Conservation (phyloP, 148 eudicot genomes). For the Arctostaphylos glauca region DNA sequence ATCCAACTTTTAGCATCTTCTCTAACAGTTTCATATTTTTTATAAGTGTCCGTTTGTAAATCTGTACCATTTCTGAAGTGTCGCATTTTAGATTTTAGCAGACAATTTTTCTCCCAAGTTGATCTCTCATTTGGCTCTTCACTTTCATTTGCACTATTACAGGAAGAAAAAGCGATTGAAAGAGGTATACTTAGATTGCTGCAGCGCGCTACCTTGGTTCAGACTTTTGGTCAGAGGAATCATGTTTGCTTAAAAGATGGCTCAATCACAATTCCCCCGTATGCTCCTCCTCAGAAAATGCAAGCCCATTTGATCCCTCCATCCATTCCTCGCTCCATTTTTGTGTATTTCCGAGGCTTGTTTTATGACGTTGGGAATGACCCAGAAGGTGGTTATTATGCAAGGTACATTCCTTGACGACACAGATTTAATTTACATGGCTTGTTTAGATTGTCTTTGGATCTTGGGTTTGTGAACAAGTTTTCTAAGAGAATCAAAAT, state of each 20-base stretch:
- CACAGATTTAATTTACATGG: neutral
- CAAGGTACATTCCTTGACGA: conserved; percentile 54
- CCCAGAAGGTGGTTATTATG: conserved; percentile 99
- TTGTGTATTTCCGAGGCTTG: conserved; percentile 95
- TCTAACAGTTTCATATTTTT: neutral
- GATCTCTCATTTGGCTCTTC: neutral
- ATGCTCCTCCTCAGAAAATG: conserved; percentile 99
- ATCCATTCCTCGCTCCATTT: conserved; percentile 85
- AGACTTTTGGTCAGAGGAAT: conserved; percentile 93
- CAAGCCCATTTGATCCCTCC: conserved; percentile 94
- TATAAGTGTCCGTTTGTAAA: neutral
- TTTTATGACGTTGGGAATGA: conserved; percentile 98
- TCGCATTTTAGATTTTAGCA: neutral
- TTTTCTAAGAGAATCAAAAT: neutral
- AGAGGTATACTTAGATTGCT: conserved; percentile 91
- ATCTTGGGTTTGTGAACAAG: neutral
- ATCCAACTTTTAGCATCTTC: neutral
- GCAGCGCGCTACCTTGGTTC: conserved; percentile 90
- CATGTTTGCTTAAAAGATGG: conserved; percentile 97
- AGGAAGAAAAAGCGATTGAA: conserved; percentile 99
- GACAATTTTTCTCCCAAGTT: neutral
- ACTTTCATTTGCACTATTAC: conserved; percentile 15
- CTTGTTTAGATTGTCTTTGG: neutral
- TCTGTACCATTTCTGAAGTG: neutral
- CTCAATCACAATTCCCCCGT: conserved; percentile 91